phyloP scores from a whole-genome alignment of 805 yeast species.

The Wickerhamomyces subpelliculosus region DNA sequence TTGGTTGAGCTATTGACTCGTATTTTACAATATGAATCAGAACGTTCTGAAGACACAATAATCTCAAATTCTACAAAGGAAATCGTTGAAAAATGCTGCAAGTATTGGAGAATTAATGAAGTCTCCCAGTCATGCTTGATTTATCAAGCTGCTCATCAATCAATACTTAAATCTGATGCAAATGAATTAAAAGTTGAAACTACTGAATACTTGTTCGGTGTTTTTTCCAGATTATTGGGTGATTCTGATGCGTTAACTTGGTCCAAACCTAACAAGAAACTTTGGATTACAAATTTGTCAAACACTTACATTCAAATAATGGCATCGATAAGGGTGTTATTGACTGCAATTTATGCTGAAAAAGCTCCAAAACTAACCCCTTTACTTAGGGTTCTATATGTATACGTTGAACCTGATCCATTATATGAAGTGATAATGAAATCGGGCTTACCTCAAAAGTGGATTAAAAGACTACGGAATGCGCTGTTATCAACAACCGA shows the following conservation, averaged over 20 bases:
- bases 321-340: constrained; percentile 33
- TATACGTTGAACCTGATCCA: constrained; percentile 41
- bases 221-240: constrained; percentile 20
- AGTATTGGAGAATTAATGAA: constrained; percentile 52
- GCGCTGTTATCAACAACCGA: constrained; percentile 35
- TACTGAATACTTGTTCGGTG: constrained; percentile 27
- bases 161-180: constrained; percentile 22
- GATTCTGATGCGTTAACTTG: constrained; percentile 25
- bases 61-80: constrained; percentile 38
- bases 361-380: constrained; percentile 57
- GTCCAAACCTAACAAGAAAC: constrained; percentile 41
- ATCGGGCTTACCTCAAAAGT: constrained; percentile 34
- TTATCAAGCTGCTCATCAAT: constrained; percentile 41
- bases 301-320: constrained; percentile 41
- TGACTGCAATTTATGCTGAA: constrained; percentile 34
- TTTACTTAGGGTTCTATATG: constrained; percentile 39
- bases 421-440: constrained; percentile 30
- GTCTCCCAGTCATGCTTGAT: constrained; percentile 43
- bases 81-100: constrained; percentile 38
- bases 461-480: constrained; percentile 32
- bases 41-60: constrained; percentile 9
- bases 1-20: constrained; percentile 33
- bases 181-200: constrained; percentile 24
- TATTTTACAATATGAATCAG: constrained; percentile 36
- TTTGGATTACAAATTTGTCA: constrained; percentile 41